Base-by-base conservation (phyloP, 257 asterid genomes). In the Cynanchum wilfordii region DNA sequence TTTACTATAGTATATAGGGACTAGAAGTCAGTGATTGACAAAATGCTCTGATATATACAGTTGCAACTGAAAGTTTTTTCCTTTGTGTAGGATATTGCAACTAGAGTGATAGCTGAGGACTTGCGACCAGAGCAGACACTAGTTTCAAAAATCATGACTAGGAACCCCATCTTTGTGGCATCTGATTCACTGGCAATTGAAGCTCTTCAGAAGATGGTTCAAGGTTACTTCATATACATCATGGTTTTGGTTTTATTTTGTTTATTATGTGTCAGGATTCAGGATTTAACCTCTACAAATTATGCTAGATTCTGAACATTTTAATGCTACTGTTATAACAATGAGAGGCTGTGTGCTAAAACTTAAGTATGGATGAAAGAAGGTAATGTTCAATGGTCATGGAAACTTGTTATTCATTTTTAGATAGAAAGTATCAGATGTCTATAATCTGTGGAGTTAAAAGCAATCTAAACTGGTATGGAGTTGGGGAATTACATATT, bases 191-290 rank as follows among this genome's bases (percentile, higher is more conserved):
- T 90, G 85, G 98, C 97, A 59, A 91, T 91, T 79, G 99, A 94
- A 36, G 99, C 99, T 81, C 87, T 94, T 87, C 98, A 89, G 80
- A 94, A 94, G 89, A 94, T 94, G 98, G 97, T 94, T 74, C 97
- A 91, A 92, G 99, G 99, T 94, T 75, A 54, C 30, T 5, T 75
- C 76, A 73, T 47, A 45, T 74, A 55, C 16, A 36, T 65, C 17
- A 64, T 33, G 38, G 4, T 70, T 30, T 66, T 0, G 24, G 47
- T 64, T 17, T 38, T 70, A 9, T 47, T 66, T 59, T 44, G 30
- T 42, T 50, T 20, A 40, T 47, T 52, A 67, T 38, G 15, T 38
- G 58, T 27, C 40, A 56, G 70, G 68, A 55, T 71, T 70, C 45
- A 11, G 49, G 54, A 47, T 20, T 15, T 29, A 47, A 22, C 44